Base-by-base conservation (phyloP, 2,329 filamentous ascomycete species). In the Amauroascus verrucosus region DNA sequence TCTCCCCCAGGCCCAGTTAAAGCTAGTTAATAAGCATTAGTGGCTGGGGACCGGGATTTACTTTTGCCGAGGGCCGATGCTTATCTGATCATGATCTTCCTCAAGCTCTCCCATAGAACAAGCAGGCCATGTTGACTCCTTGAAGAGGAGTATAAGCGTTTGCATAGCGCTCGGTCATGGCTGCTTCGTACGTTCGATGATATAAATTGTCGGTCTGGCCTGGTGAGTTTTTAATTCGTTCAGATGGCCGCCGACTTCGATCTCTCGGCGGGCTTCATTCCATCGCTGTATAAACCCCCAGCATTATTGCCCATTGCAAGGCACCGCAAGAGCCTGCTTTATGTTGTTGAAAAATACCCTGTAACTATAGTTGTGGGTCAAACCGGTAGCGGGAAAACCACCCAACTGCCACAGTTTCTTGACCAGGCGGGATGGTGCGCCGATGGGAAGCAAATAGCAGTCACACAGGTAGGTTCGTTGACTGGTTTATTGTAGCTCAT, bases 351-450 rank as follows among this genome's bases (percentile, higher is more conserved):
- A 67, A 89, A 81, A 6, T 81, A 82, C 58, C 84, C 86, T 0
- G 84, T 97, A 54, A 91, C 87, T 0, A 88, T 97, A 48, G 82
- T 97, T 11, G 83, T 97, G 52, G 93, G 91, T 7, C 89, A 96
- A 65, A 97, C 93, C 1, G 93, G 93, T 3, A 95, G 87, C 22
- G 90, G 91, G 40, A 97, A 97, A 71, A 95, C 90, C 1, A 97
- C 93, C 0, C 93, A 97, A 66, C 84, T 97, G 41, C 93, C 93
- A 0, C 91, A 96, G 62, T 97, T 86, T 62, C 78, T 97, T 11
- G 84, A 95, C 54, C 77, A 86, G 61, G 87, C 85, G 63, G 91
- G 91, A 69, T 97, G 91, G 90, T 91, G 88, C 65, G 76, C 78
- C 26, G 80, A 89, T 65, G 88, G 86, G 18, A 94, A 90, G 65